Percentiles rank a stretch among this genome's conserved stretches.
These are phyloP conservation scores for Talaromyces trachyspermus DNA, from an alignment of 495 filamentous ascomycete species.

Conservation along the genomic window DNA sequence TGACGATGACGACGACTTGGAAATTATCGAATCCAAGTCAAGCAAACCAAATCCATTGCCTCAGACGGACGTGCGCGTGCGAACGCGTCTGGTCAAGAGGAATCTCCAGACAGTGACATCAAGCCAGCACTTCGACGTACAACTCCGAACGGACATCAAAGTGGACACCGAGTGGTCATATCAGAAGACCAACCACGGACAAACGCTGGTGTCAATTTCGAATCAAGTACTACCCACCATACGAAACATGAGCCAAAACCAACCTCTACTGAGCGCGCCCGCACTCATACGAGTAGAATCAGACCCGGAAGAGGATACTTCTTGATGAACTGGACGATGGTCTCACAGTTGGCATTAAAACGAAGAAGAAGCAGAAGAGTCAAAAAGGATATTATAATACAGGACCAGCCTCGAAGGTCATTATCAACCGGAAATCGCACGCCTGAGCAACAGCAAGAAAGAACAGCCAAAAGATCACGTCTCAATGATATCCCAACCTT, in stretches of 20 bases:
- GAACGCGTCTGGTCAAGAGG: neutral
- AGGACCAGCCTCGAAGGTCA: conserved; percentile 8
- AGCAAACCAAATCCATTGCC: neutral
- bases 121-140: neutral
- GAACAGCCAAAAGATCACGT: conserved; percentile 23
- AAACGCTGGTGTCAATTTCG: too few species aligned
- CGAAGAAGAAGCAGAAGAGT: conserved; percentile 21
- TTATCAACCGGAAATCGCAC: too few species aligned
- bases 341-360: conserved; percentile 15
- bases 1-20: conserved; percentile 5
- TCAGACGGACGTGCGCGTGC: neutral
- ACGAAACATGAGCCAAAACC: neutral
- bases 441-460: conserved; percentile 14
- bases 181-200: neutral
- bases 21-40: conserved; percentile 1
- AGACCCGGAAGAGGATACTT: conserved; percentile 16
- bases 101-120: neutral
- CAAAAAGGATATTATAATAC: conserved; percentile 5
- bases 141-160: neutral
- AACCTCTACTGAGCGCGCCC: neutral
- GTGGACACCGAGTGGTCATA: neutral
- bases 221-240: neutral
- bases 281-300: neutral
- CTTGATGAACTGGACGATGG: conserved; percentile 39
- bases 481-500: conserved; percentile 43